Evolutionary conservation across 2,329 filamentous ascomycete genomes (phyloP).

Genomic region (Colletotrichum salicis): DNA sequence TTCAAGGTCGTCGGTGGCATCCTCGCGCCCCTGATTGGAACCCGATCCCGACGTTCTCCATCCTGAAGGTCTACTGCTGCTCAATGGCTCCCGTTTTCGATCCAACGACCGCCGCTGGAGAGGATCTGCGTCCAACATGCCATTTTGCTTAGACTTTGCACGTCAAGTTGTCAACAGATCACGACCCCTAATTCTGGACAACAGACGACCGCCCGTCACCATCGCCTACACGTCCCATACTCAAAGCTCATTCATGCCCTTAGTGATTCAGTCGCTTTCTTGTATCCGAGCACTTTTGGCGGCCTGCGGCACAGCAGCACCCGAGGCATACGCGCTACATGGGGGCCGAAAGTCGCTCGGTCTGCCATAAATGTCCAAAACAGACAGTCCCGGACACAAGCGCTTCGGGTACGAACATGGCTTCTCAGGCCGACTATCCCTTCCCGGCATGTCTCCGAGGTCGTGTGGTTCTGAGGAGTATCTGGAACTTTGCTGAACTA

Average conservation of each 20-base stretch:
- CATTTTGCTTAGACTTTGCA: conserved; percentile 15
- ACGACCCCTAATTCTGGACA: conserved; percentile 10
- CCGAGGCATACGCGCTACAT: conserved; percentile 7
- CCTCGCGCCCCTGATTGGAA: background rate
- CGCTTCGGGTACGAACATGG: conserved; percentile 3
- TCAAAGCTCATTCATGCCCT: background rate
- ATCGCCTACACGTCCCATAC: conserved; percentile 8
- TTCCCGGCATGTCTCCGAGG: conserved; percentile 16
- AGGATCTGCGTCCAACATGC: background rate
- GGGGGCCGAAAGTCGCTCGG: conserved; percentile 25
- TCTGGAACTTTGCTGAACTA: conserved; percentile 25
- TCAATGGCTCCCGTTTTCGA: background rate
- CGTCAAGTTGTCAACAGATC: background rate
- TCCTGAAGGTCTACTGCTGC: conserved; percentile 3
- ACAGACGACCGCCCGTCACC: conserved; percentile 16
- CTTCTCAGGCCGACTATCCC: background rate
- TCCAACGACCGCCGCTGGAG: background rate
- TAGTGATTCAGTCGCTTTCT: background rate
- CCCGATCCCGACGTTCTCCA: conserved; percentile 4
- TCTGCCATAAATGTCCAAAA: conserved; percentile 17
- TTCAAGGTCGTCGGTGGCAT: background rate
- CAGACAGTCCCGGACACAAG: conserved; percentile 1
- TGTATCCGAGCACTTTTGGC: conserved; percentile 12
- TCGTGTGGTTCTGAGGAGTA: conserved; percentile 13
- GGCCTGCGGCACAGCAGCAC: conserved; percentile 20